Evolutionary conservation across 345 rosid genomes (phyloP), one percentile per base, ranked within the genome.

Genomic region (Carallia pectinifolia): DNA sequence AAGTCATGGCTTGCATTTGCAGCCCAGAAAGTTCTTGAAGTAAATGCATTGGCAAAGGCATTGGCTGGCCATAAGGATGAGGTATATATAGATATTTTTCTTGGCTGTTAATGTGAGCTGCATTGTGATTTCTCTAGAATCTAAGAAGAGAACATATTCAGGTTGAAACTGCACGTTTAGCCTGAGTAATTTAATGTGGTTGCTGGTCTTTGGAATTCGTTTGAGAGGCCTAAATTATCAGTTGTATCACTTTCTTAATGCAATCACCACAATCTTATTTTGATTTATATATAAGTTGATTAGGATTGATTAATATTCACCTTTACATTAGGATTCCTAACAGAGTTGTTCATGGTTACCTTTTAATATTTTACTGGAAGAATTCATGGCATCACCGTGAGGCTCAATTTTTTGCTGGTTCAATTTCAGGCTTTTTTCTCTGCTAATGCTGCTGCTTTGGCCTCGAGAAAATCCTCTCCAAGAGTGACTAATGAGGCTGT

Each of bases 1-100:
- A 92, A 92, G 69, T 92, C 99, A 17, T 92, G 99, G 99, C 83
- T 95, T 61, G 98, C 99, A 63, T 95, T 95, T 77, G 98, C 98
- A 68, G 99, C 97, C 70, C 97, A 95, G 73, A 95, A 95, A 81
- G 81, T 94, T 67, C 86, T 88, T 76, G 98, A 94, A 86, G 97
- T 91, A 70, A 89, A 91, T 77, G 95, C 92, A 15, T 76, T 95
- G 84, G 96, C 98, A 81, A 85, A 90, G 89, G 89, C 96, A 56
- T 84, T 95, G 83, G 92, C 88, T 27, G 96, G 99, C 53, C 83
- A 86, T 62, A 89, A 86, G 62, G 92, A 92, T 79, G 89, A 90
- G 98, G 97, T 92, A 84, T 66, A 4, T 58, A 60, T 53, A 13
- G 40, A 53, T 7, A 65, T 40, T 66, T 64, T 44, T 44, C 50